Evolutionary conservation across 495 filamentous ascomycete genomes (phyloP), one percentile per base, ranked within the genome.

Genomic region (Bryoglossum gracile): DNA sequence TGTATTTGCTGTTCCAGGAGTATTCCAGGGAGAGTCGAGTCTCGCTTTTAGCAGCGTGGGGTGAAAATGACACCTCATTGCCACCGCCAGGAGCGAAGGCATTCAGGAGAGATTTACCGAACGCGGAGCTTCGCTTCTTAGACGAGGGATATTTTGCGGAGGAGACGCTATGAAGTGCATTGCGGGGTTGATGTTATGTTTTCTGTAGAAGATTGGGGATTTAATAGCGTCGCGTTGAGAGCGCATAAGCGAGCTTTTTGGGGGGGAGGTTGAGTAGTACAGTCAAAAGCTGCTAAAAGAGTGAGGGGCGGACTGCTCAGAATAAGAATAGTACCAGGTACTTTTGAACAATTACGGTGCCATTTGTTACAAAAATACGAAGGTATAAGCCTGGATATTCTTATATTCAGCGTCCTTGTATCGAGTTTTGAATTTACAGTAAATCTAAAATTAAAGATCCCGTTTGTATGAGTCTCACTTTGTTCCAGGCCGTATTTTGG

Each of bases 101-200:
- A 1, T 84, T 74, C 46, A 74, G 68, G 54, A 68, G 56, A 24
- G 81, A 84, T 65, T 50, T 77, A 13, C 63, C 68, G 19, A 60
- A 71, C 6, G 67, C 74, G 9, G 71, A 79, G 58, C 56, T 77
- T 8, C 60, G 67, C 40, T 60, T 77, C 36, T 46, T 82, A 37
- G 77, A 86, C 62, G 74, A 71, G 0, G 77, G 77, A 0, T 81
- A 84, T 62, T 83, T 83, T 67, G 78, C 78, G 14, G 58, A 78
- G 1, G 78, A 83, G 67, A 78, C 65, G 1, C 49, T 60, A 64
- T 39, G 57, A 58, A 39, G 61, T 65, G 54, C n/a, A 71, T 83
- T 61, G 76, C 70, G 3, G 40, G 44, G 32, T 59, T 70, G 57
- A 75, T 76, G 16, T 50, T 69, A 47, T 56, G 56, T 6, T 80